A percentile compares a stretch with the other conserved stretches of the same genome.
Evolutionary conservation across 768 basidiomycete genomes (phyloP).

Genomic region (Boletus subcaerulescens): DNA sequence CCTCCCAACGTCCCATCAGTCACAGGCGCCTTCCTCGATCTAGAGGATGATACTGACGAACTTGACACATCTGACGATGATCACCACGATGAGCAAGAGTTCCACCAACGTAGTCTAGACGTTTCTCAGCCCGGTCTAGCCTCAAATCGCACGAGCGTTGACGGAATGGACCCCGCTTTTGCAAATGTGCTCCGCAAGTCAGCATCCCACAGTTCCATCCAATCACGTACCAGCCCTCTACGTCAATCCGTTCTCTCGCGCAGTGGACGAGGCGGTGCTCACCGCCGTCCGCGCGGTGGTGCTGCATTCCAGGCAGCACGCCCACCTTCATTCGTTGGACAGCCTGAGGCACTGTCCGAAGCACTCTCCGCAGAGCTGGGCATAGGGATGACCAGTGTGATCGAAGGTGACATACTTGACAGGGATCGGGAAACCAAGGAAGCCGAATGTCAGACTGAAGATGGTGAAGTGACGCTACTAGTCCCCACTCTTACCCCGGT

Average conservation of each 20-base stretch:
- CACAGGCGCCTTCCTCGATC: constrained; percentile 30
- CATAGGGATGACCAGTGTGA: constrained; percentile 42
- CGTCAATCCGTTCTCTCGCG: constrained; percentile 56
- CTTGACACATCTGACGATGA: constrained; percentile 25
- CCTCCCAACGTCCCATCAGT: constrained; percentile 35
- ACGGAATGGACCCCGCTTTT: constrained; percentile 86
- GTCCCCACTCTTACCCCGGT: constrained; percentile 30
- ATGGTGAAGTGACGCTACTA: constrained; percentile 30
- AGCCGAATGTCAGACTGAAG: constrained; percentile 65
- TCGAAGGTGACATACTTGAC: constrained; percentile 39
- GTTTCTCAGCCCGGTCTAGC: constrained; percentile 37
- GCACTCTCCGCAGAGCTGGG: constrained; percentile 68
- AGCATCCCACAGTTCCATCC: constrained; percentile 39
- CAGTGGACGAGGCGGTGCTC: constrained; percentile 45
- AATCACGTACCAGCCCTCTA: constrained; percentile 54
- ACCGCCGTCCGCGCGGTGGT: constrained; percentile 61
- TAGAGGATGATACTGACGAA: constrained; percentile 15
- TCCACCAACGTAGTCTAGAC: constrained; percentile 23
- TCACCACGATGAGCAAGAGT: constrained; percentile 22
- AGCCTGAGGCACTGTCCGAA: constrained; percentile 69
- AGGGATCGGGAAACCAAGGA: constrained; percentile 55
- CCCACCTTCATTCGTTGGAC: constrained; percentile 67
- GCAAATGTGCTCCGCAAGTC: constrained; percentile 72
- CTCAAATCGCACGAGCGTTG: constrained; percentile 69
- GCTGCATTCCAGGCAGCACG: constrained; percentile 68